These are phyloP conservation scores for Botrytis fragariae DNA, from an alignment of 2,329 filamentous ascomycete genomes.

Conservation along the genomic window DNA sequence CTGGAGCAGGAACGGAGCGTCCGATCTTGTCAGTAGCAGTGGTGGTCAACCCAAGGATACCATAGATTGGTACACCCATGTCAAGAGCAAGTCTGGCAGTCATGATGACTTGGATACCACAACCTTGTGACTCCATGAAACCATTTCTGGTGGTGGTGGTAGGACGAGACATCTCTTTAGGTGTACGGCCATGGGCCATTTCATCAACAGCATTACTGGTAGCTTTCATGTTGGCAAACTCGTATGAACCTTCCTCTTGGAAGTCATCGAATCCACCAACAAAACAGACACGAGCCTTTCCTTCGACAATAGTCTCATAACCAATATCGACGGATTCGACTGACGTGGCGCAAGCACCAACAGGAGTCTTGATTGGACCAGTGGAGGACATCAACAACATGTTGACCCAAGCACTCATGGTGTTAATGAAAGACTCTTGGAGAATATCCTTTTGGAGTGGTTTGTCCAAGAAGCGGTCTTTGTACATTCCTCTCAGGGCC, in stretches of 20 bases:
- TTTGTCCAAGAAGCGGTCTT: constrained; percentile 93
- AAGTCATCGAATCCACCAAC: constrained; percentile 99
- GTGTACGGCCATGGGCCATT: constrained; percentile 90
- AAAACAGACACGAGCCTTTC: constrained; percentile 95
- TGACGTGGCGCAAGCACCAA: constrained; percentile 94
- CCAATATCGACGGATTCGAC: constrained; percentile 97
- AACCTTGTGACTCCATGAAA: constrained; percentile 99
- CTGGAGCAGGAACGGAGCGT: constrained; percentile 92
- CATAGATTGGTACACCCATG: constrained; percentile 98
- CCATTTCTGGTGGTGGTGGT: constrained; percentile 95
- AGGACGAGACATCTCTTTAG: constrained; percentile 95
- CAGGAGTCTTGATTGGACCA: constrained; percentile 96
- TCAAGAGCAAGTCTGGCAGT: constrained; percentile 91
- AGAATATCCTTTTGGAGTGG: constrained; percentile 98
- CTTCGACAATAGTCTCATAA: constrained; percentile 97
- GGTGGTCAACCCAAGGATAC: constrained; percentile 86
- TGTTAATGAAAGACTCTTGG: constrained; percentile 99
- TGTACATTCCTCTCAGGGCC: constrained; percentile 96
- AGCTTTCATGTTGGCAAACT: constrained; percentile 99
- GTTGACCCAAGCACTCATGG: constrained; percentile 99
- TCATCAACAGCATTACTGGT: constrained; percentile 98
- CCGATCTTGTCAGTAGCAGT: constrained; percentile 99
- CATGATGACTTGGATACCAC: constrained; percentile 98
- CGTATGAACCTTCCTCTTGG: constrained; percentile 97
- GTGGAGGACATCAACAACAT: constrained; percentile 97